These are phyloP conservation scores for Piromyces sp. DNA, from an alignment of 192 early-diverging fungal species.

Conservation along the genomic window DNA sequence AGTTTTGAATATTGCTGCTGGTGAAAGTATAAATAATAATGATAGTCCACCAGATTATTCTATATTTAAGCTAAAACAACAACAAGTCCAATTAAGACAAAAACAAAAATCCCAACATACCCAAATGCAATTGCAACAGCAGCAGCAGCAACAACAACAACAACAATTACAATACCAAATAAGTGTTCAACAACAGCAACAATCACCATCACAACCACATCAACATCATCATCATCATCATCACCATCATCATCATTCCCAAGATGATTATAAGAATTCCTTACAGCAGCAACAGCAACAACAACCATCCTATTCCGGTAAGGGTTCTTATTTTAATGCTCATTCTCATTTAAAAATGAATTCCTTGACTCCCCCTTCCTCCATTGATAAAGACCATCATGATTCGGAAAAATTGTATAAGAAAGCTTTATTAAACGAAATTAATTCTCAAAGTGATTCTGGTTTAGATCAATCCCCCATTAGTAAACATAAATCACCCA, in stretches of 20 bases:
- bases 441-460: background rate
- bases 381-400: background rate
- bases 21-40: background rate
- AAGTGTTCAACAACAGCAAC: background rate
- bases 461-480: background rate
- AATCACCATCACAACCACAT: background rate
- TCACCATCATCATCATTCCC: background rate
- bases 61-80: background rate
- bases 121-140: background rate
- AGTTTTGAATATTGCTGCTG: background rate
- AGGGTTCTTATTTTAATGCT: background rate
- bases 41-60: background rate
- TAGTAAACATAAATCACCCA: background rate
- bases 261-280: no score
- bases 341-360: background rate
- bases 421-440: background rate
- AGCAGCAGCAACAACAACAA: background rate
- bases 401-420: background rate
- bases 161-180: background rate
- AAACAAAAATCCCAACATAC: background rate
- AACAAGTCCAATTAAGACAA: background rate
- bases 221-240: background rate
- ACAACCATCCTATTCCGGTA: background rate
- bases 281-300: background rate
- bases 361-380: background rate